These are phyloP conservation scores for Aspergillus affinis DNA, from an alignment of 495 filamentous ascomycete species.

Conservation along the genomic window DNA sequence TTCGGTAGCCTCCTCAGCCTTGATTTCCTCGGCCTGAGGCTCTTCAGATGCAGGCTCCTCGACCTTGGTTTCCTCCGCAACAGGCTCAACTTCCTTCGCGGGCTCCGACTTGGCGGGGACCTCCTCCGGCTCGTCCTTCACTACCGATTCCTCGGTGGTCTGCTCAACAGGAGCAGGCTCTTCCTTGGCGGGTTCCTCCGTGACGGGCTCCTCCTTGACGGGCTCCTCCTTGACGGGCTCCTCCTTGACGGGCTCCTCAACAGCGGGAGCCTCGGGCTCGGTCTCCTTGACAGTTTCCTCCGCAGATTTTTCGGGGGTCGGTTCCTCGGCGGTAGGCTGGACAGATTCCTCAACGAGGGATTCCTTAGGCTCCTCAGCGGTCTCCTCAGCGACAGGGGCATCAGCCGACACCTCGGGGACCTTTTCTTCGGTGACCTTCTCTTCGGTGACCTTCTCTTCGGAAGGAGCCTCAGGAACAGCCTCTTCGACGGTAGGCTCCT, in stretches of 20 bases:
- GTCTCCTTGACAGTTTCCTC: conserved; percentile 10
- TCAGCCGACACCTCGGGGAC: not conserved
- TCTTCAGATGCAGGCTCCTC: not conserved
- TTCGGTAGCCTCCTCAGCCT: not conserved
- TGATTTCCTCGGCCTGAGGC: not conserved
- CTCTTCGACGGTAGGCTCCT: not conserved
- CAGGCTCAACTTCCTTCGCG: too few species aligned
- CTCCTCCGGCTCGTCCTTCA: conserved; percentile 8
- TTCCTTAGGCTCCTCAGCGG: conserved; percentile 1
- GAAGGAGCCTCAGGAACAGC: not conserved
- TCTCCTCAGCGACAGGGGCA: not conserved
- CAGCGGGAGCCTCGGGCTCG: not conserved
- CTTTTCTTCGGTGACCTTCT: not conserved
- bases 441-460: not conserved
- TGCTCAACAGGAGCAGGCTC: conserved; percentile 15
- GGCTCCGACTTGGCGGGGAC: not conserved
- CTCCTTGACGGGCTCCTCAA: conserved; percentile 14
- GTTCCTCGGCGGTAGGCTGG: not conserved
- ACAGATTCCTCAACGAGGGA: not conserved
- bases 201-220: conserved; percentile 13
- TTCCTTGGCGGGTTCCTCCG: conserved; percentile 10
- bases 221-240: conserved; percentile 11
- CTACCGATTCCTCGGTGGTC: conserved; percentile 6
- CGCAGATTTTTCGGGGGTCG: conserved; percentile 2
- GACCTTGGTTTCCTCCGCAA: not conserved